phyloP scores from a whole-genome alignment of 2,329 filamentous ascomycete species.

The Dichotomopilus funicola region DNA sequence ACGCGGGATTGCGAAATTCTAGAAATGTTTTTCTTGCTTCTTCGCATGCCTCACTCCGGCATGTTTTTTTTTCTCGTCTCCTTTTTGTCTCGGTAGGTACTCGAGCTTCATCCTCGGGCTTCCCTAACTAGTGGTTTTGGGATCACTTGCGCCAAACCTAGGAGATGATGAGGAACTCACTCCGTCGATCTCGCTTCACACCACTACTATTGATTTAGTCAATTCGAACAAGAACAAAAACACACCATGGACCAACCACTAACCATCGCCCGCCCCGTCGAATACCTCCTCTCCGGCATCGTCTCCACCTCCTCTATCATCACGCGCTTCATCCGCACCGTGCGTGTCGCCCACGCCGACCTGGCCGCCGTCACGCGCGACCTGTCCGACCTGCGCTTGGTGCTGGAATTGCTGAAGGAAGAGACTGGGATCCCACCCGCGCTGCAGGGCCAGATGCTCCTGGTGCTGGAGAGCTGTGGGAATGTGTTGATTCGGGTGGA shows the following conservation, averaged over 20 bases:
- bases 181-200: no score
- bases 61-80: neutral
- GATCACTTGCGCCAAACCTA: no score
- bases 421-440: constrained; percentile 17
- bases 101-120: no score
- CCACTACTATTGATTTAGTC: no score
- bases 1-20: no score
- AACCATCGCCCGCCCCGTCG: constrained; percentile 16
- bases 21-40: no score
- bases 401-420: constrained; percentile 23
- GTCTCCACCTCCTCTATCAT: constrained; percentile 21
- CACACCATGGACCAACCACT: constrained; percentile 13
- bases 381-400: constrained; percentile 23
- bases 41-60: no score
- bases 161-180: no score
- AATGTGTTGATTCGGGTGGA: constrained; percentile 19
- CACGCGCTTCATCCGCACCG: constrained; percentile 23
- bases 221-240: no score
- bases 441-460: constrained; percentile 18
- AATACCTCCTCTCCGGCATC: constrained; percentile 21
- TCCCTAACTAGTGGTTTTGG: no score
- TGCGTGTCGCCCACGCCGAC: constrained; percentile 22
- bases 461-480: constrained; percentile 19
- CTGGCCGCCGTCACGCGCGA: constrained; percentile 23
- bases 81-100: no score